Percentiles rank a stretch among this genome's conserved stretches.
These are phyloP conservation scores for Blastomyces emzantsi DNA, from an alignment of 2,329 filamentous ascomycete species.

Conservation along the genomic window DNA sequence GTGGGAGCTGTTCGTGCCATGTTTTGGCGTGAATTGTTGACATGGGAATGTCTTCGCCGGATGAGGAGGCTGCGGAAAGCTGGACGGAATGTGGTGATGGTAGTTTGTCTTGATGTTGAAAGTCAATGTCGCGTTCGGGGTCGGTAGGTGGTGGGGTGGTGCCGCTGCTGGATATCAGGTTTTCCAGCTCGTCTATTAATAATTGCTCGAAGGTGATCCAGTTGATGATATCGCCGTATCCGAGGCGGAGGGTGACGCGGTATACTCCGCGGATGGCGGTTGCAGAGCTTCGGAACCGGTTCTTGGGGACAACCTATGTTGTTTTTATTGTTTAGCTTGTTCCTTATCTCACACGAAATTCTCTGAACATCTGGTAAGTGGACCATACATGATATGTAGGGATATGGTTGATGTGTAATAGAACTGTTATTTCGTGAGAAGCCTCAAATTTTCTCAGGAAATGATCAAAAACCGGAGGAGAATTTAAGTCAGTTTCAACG, in stretches of 20 bases:
- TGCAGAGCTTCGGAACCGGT: conserved; percentile 40
- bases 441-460: conserved; percentile 64
- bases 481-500: conserved; percentile 61
- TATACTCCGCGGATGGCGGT: conserved; percentile 13
- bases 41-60: background rate
- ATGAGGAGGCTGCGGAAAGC: background rate
- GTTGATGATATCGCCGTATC: conserved; percentile 15
- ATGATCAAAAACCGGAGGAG: conserved; percentile 60
- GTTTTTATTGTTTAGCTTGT: background rate
- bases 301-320: conserved; percentile 47
- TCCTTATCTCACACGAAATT: conserved; percentile 25
- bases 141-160: background rate
- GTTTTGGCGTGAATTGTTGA: conserved; percentile 15
- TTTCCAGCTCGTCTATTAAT: conserved; percentile 12
- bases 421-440: conserved; percentile 58
- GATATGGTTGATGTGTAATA: conserved; percentile 54
- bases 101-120: background rate
- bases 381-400: conserved; percentile 13
- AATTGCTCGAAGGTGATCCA: conserved; percentile 14
- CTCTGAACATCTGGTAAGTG: background rate
- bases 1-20: conserved; percentile 3
- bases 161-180: background rate
- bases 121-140: background rate
- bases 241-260: conserved; percentile 14
- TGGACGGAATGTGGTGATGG: background rate